A percentile compares a stretch with the other conserved stretches of the same genome.
These are phyloP conservation scores for Aspergillus sp. DNA, from an alignment of 2,329 filamentous ascomycete species.

Conservation along the genomic window DNA sequence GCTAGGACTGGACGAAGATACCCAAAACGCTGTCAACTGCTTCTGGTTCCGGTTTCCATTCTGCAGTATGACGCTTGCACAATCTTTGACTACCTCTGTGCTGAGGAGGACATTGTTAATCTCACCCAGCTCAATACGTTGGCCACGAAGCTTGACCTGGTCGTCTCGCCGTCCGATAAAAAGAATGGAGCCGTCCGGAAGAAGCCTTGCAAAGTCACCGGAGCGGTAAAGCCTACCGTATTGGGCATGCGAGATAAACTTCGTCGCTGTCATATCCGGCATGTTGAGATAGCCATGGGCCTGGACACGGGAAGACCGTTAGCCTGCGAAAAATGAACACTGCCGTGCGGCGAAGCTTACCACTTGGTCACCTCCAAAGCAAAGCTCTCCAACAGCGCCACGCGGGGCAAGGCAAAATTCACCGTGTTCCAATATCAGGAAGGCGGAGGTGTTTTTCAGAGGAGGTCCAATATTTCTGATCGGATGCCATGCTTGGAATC, in stretches of 20 bases:
- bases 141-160: conserved; percentile 35
- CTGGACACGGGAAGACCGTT: background rate
- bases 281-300: conserved; percentile 22
- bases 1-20: conserved; percentile 30
- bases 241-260: conserved; percentile 23
- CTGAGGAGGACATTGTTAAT: conserved; percentile 24
- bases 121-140: conserved; percentile 29
- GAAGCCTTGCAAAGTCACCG: conserved; percentile 25
- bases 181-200: conserved; percentile 29
- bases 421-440: conserved; percentile 15
- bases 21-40: conserved; percentile 61
- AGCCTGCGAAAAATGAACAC: background rate
- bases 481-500: conserved; percentile 12
- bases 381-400: conserved; percentile 20
- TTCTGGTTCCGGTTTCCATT: conserved; percentile 32
- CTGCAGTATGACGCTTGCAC: conserved; percentile 52
- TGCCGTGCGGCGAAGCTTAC: background rate
- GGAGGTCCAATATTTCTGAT: conserved; percentile 26
- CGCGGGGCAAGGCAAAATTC: conserved; percentile 8
- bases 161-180: conserved; percentile 33
- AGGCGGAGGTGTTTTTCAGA: conserved; percentile 21
- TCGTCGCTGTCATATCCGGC: conserved; percentile 18
- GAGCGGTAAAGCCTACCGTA: conserved; percentile 22
- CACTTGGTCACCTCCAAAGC: conserved; percentile 21
- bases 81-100: conserved; percentile 56